Evolutionary conservation across 805 yeast species (phyloP).

Genomic region (baker's yeast (Saccharomyces cerevisiae)): DNA sequence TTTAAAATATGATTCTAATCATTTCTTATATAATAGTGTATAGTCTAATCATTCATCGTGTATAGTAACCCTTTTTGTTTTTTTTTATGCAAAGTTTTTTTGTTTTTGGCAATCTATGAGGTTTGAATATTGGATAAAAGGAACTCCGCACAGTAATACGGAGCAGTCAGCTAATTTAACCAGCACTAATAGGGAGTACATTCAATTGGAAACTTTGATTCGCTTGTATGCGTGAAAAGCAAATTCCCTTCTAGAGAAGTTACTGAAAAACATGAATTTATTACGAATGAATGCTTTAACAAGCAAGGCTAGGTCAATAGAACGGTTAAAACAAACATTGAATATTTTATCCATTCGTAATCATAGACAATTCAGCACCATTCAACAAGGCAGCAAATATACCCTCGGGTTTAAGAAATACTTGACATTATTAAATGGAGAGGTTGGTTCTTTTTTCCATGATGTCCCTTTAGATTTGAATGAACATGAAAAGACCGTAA

Average conservation of each 20-base stretch:
- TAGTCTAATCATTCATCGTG: background rate
- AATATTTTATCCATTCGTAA: slow-evolving; percentile 5
- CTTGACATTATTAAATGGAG: slow-evolving; percentile 34
- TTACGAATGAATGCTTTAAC: background rate
- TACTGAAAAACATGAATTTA: background rate
- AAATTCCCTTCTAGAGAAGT: background rate
- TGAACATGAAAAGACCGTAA: slow-evolving; percentile 36
- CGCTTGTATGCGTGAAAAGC: background rate
- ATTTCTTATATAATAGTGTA: too few relatives aligned
- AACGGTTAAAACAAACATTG: slow-evolving; percentile 9
- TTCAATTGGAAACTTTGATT: too few relatives aligned
- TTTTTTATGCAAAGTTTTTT: background rate
- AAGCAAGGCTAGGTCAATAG: slow-evolving; percentile 2
- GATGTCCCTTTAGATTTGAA: slow-evolving; percentile 56
- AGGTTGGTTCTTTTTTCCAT: slow-evolving; percentile 58
- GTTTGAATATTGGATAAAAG: background rate
- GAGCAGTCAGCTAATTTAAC: background rate
- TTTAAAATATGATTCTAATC: background rate
- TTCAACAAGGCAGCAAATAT: slow-evolving; percentile 33
- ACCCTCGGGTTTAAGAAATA: slow-evolving; percentile 38
- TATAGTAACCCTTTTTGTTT: background rate
- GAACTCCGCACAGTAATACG: background rate
- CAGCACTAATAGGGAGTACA: background rate
- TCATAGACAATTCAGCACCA: slow-evolving; percentile 8
- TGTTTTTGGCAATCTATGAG: background rate